Evolutionary conservation across 2,329 filamentous ascomycete species (phyloP).

Genomic region (Aureobasidium uvarum): DNA sequence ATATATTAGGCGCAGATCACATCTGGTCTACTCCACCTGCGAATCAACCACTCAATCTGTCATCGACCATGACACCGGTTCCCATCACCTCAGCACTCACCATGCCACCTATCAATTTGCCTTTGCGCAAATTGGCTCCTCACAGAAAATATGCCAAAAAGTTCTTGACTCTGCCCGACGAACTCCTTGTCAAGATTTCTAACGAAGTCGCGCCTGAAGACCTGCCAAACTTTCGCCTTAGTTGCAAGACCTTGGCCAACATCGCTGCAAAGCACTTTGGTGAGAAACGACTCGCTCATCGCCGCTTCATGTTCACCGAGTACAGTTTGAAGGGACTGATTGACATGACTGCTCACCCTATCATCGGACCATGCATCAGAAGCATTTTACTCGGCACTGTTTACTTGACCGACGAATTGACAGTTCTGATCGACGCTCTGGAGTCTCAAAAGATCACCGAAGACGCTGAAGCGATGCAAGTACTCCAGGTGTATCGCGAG

Average conservation of each 20-base stretch:
- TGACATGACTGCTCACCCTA: background rate
- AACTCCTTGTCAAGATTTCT: background rate
- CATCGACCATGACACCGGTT: background rate
- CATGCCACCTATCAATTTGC: background rate
- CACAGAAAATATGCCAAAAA: constrained; percentile 1
- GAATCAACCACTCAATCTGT: background rate
- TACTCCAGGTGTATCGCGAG: background rate
- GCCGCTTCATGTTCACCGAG: background rate
- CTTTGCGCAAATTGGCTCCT: background rate
- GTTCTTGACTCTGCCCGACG: background rate
- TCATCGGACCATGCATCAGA: background rate
- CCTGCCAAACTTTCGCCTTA: constrained; percentile 2
- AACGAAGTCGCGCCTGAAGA: background rate
- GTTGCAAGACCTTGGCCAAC: background rate
- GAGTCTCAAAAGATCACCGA: background rate
- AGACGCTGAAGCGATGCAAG: background rate
- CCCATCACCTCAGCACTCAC: background rate
- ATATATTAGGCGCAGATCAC: background rate
- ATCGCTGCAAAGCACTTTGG: background rate
- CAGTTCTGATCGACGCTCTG: background rate
- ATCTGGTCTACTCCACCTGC: background rate
- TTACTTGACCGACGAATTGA: background rate
- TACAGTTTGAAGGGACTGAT: background rate
- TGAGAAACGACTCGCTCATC: background rate
- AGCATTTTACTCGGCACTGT: background rate